Percentiles rank a stretch among this genome's conserved stretches.
These are phyloP conservation scores for Raphanus sativus DNA, from an alignment of 345 rosid genomes.

Conservation along the genomic window DNA sequence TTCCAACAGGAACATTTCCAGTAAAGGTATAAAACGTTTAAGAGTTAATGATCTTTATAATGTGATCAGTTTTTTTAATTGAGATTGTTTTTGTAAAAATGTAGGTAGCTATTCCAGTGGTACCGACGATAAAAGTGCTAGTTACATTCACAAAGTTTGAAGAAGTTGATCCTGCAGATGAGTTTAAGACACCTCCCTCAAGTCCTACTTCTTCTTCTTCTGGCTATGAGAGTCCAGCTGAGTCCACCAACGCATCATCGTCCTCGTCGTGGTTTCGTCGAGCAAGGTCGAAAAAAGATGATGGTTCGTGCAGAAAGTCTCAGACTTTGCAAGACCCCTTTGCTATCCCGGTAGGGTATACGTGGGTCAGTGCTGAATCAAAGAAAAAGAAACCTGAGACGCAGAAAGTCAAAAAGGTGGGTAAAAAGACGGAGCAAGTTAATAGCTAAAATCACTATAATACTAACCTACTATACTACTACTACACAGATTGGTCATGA, in stretches of 20 bases:
- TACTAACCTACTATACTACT: slow-evolving; percentile 15
- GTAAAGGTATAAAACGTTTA: slow-evolving; percentile 60
- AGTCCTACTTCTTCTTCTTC: slow-evolving; percentile 56
- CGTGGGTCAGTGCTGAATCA: slow-evolving; percentile 78
- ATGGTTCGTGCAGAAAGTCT: slow-evolving; percentile 53
- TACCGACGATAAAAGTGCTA: slow-evolving; percentile 87
- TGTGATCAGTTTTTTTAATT: background rate
- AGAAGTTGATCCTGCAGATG: slow-evolving; percentile 77
- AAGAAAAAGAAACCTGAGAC: slow-evolving; percentile 89
- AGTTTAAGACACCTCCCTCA: slow-evolving; percentile 88
- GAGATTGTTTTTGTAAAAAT: background rate
- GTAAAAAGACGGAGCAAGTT: slow-evolving; percentile 52
- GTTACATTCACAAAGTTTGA: slow-evolving; percentile 92
- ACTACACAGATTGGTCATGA: slow-evolving; percentile 1
- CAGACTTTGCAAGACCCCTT: slow-evolving; percentile 75
- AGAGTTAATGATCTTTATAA: background rate
- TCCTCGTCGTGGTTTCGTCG: slow-evolving; percentile 84
- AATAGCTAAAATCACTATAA: slow-evolving; percentile 17
- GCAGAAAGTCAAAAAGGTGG: slow-evolving; percentile 67
- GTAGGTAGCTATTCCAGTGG: slow-evolving; percentile 97
- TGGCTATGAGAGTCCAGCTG: slow-evolving; percentile 67
- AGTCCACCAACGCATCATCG: slow-evolving; percentile 57
- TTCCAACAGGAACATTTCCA: slow-evolving; percentile 90
- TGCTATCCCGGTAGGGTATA: slow-evolving; percentile 68
- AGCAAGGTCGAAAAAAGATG: slow-evolving; percentile 48